Conservation (phyloP, 495 filamentous ascomycete genomes). For the Talaromyces liani region DNA sequence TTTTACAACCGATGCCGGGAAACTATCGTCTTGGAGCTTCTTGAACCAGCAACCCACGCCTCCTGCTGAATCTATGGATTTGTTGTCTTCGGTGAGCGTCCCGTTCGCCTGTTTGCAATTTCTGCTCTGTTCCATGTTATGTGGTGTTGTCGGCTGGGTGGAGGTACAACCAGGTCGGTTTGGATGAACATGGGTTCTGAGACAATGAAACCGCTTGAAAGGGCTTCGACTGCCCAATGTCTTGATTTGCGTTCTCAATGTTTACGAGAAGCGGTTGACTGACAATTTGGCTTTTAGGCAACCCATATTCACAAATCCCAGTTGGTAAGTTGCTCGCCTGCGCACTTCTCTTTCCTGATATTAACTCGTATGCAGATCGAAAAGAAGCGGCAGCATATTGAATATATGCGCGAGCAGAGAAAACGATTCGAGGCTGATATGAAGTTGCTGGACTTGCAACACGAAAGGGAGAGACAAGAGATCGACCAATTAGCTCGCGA, state of each 20-base stretch:
- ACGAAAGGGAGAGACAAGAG: conserved; percentile 71
- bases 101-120: conserved; percentile 9
- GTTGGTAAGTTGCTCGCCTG: conserved; percentile 24
- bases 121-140: not conserved
- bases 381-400: conserved; percentile 83
- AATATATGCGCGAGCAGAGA: conserved; percentile 76
- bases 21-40: conserved; percentile 72
- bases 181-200: not conserved
- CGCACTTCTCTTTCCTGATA: conserved; percentile 1
- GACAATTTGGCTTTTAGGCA: conserved; percentile 19
- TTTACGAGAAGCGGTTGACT: not conserved
- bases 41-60: conserved; percentile 54
- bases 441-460: conserved; percentile 73
- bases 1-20: conserved; percentile 88
- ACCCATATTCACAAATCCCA: conserved; percentile 31
- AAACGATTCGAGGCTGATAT: conserved; percentile 81
- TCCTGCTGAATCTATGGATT: conserved; percentile 50
- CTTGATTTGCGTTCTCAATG: not conserved
- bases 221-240: not conserved
- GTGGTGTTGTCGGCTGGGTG: not conserved
- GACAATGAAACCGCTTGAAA: not conserved
- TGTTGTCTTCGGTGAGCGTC: conserved; percentile 44
- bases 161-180: not conserved
- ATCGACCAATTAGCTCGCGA: conserved; percentile 75
- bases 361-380: conserved; percentile 56